These are phyloP conservation scores for Pugionium dolabratum DNA, from an alignment of 345 rosid species.

Conservation along the genomic window DNA sequence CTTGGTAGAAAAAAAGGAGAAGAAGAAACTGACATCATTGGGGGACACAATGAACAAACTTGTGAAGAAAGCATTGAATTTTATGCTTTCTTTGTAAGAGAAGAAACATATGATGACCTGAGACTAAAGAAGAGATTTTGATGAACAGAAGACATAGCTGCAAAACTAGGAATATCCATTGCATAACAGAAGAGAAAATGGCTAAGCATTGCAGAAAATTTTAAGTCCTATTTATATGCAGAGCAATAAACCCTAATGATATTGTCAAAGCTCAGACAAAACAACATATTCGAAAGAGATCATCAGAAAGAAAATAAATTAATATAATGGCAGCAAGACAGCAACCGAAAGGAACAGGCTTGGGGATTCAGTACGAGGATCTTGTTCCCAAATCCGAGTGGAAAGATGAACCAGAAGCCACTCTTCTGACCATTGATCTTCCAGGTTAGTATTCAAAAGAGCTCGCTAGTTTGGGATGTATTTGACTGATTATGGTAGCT, in stretches of 20 bases:
- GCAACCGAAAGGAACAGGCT: constrained; percentile 26
- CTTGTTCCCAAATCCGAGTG: constrained; percentile 48
- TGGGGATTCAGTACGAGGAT: constrained; percentile 43
- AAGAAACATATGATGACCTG: constrained; percentile 41
- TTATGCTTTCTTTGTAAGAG: constrained; percentile 40
- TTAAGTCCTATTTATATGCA: constrained; percentile 26
- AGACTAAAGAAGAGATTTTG: constrained; percentile 37
- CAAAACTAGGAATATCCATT: constrained; percentile 44
- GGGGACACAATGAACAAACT: background rate
- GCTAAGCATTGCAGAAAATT: background rate
- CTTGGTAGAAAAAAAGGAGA: too few species aligned
- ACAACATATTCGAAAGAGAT: background rate
- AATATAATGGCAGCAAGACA: constrained; percentile 40
- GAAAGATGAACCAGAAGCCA: constrained; percentile 49
- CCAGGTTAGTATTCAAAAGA: constrained; percentile 45
- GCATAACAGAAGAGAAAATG: constrained; percentile 36
- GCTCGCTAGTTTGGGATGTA: too few species aligned
- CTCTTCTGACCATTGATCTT: constrained; percentile 45
- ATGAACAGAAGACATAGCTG: constrained; percentile 37
- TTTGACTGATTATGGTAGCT: background rate
- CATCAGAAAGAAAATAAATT: too few species aligned
- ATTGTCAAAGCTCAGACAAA: constrained; percentile 17
- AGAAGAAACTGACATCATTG: too few species aligned
- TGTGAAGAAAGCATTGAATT: constrained; percentile 26
- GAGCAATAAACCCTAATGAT: constrained; percentile 21